phyloP scores from a whole-genome alignment of 306 rosid species.

The Trifolium dubium region DNA sequence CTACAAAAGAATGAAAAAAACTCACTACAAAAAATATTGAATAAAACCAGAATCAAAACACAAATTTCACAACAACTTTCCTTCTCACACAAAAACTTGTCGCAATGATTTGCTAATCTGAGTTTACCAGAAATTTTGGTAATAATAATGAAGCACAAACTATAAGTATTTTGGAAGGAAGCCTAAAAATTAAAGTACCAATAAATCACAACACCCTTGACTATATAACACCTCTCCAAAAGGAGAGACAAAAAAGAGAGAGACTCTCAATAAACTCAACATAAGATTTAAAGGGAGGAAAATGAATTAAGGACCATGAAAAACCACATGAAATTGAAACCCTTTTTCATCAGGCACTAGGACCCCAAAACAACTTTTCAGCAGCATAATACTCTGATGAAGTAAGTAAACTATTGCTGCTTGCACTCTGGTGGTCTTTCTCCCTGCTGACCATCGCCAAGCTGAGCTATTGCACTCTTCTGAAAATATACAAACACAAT shows the following conservation, averaged over 20 bases:
- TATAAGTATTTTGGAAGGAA: constrained; percentile 33
- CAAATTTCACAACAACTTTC: neutral
- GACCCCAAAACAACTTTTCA: constrained; percentile 35
- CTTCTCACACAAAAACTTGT: constrained; percentile 6
- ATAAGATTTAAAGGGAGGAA: constrained; percentile 23
- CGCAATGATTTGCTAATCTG: neutral
- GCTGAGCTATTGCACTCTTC: constrained; percentile 60
- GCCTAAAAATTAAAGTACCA: constrained; percentile 33
- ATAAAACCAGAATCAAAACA: neutral
- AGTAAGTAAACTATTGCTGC: constrained; percentile 66
- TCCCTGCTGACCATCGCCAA: constrained; percentile 56
- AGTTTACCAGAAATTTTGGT: constrained; percentile 18
- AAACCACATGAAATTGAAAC: constrained; percentile 50
- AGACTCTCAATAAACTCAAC: constrained; percentile 42
- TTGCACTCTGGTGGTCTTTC: constrained; percentile 91
- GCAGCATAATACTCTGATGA: constrained; percentile 21
- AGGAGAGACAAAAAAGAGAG: constrained; percentile 4
- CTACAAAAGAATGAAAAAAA: neutral
- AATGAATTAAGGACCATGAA: constrained; percentile 49
- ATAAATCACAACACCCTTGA: constrained; percentile 50
- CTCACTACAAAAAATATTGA: neutral
- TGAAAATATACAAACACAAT: constrained; percentile 27
- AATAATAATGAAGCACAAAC: constrained; percentile 32
- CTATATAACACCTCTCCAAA: constrained; percentile 47
- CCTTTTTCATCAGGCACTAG: constrained; percentile 39